phyloP scores from a whole-genome alignment of 768 basidiomycete genomes.

The Leccinum incarnatum region DNA sequence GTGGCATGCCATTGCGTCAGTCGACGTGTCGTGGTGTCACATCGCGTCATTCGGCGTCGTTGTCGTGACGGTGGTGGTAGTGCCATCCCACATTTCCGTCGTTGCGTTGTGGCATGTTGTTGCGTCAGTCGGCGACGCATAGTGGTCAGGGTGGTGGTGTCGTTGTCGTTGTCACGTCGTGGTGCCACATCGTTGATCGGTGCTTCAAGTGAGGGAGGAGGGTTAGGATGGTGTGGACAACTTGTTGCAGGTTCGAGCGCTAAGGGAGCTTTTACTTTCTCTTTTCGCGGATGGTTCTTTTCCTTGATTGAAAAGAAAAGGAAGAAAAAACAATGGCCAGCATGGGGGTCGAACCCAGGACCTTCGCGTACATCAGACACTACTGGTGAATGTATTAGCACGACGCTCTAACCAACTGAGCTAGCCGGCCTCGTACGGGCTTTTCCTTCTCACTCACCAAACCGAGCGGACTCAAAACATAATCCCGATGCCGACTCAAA shows the following conservation, averaged over 20 bases:
- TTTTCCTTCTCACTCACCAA: not conserved
- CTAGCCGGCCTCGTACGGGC: constrained; percentile 61
- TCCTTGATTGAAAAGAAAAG: not conserved
- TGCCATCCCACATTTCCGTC: too few species aligned
- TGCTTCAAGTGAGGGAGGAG: too few species aligned
- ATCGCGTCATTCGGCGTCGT: too few species aligned
- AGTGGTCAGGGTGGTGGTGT: too few species aligned
- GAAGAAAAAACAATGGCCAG: constrained; percentile 29
- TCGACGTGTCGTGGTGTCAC: too few species aligned
- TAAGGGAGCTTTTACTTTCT: constrained; percentile 33
- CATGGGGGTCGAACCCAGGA: constrained; percentile 43
- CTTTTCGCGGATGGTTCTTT: not conserved
- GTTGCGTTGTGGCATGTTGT: too few species aligned
- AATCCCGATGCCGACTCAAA: not conserved
- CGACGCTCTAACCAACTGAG: constrained; percentile 94
- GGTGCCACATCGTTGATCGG: too few species aligned
- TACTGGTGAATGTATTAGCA: constrained; percentile 47
- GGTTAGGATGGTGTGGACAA: too few species aligned
- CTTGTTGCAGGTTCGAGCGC: constrained; percentile 76
- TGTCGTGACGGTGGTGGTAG: too few species aligned
- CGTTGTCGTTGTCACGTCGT: too few species aligned
- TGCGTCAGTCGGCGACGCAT: too few species aligned
- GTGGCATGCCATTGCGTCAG: too few species aligned
- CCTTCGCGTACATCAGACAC: constrained; percentile 26
- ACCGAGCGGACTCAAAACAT: not conserved